phyloP scores from a whole-genome alignment of 305 asterid genomes.

The Coffea humblotiana region DNA sequence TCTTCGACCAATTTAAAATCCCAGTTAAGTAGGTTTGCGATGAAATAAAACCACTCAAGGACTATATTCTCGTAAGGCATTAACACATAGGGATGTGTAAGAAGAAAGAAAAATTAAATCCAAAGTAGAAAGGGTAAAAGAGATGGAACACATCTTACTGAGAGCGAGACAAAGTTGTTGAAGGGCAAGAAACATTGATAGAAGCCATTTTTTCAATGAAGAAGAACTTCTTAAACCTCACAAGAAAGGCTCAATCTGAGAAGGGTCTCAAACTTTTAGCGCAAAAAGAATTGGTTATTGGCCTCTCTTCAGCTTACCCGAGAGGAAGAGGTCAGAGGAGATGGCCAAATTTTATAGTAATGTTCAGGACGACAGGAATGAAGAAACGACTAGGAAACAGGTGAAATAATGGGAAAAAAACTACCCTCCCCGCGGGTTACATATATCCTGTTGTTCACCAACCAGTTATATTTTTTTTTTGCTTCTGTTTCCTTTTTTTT shows the following conservation, averaged over 20 bases:
- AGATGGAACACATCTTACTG: conserved; percentile 47
- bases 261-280: conserved; percentile 5
- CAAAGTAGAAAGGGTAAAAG: background rate
- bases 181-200: conserved; percentile 62
- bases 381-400: conserved; percentile 20
- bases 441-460: conserved; percentile 1
- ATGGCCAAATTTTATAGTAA: conserved; percentile 5
- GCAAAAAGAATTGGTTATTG: conserved; percentile 2
- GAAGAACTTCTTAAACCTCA: background rate
- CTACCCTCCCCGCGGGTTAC: background rate
- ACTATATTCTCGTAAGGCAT: background rate
- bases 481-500: too few relatives aligned
- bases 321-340: conserved; percentile 2
- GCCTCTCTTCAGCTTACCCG: background rate
- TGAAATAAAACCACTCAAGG: background rate
- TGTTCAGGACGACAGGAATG: conserved; percentile 6
- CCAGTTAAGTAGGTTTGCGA: background rate
- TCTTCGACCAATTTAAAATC: background rate
- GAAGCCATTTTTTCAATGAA: conserved; percentile 54
- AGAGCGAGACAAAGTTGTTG: conserved; percentile 55
- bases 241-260: too few relatives aligned
- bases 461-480: background rate
- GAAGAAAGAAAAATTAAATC: background rate
- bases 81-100: background rate
- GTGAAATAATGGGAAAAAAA: background rate